These are phyloP conservation scores for Alisma plantagoaquatica DNA, from an alignment of 106 monocot species.

Conservation along the genomic window DNA sequence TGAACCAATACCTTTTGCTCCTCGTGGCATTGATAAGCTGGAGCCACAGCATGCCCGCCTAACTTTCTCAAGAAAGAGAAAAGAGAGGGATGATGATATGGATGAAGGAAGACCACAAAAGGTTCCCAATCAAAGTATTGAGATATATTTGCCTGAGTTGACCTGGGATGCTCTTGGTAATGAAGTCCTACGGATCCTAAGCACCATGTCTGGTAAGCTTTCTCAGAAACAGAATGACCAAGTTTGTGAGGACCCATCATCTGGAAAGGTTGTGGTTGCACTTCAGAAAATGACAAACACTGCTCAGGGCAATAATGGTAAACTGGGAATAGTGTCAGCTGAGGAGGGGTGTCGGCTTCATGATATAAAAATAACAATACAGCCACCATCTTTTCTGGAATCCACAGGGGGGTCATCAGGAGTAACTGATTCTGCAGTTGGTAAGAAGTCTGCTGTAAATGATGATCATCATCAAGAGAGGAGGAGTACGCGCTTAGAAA, in stretches of 20 bases:
- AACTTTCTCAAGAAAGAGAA: conserved; percentile 68
- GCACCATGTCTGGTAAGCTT: not conserved
- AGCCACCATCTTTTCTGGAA: not conserved
- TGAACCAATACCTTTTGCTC: conserved; percentile 54
- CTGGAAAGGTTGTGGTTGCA: not conserved
- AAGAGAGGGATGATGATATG: conserved; percentile 24
- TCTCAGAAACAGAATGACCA: conserved; percentile 6
- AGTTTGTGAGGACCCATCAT: not conserved
- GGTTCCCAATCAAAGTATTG: conserved; percentile 32
- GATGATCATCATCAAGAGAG: conserved; percentile 92
- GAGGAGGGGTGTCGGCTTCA: not conserved
- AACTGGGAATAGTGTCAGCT: not conserved
- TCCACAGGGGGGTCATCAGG: not conserved
- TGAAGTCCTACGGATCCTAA: conserved; percentile 41
- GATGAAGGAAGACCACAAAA: conserved; percentile 24
- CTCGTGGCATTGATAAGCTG: conserved; percentile 89
- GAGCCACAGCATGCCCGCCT: conserved; percentile 73
- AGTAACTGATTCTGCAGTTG: not conserved
- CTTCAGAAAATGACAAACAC: conserved; percentile 7
- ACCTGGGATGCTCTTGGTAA: conserved; percentile 69
- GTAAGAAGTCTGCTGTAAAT: conserved; percentile 13
- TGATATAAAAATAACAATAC: conserved; percentile 17
- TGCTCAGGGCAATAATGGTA: not conserved
- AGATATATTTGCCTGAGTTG: conserved; percentile 36
- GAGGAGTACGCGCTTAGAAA: conserved; percentile 85